These are phyloP conservation scores for Melaleuca quinquenervia DNA, from an alignment of 345 rosid genomes.

Conservation along the genomic window DNA sequence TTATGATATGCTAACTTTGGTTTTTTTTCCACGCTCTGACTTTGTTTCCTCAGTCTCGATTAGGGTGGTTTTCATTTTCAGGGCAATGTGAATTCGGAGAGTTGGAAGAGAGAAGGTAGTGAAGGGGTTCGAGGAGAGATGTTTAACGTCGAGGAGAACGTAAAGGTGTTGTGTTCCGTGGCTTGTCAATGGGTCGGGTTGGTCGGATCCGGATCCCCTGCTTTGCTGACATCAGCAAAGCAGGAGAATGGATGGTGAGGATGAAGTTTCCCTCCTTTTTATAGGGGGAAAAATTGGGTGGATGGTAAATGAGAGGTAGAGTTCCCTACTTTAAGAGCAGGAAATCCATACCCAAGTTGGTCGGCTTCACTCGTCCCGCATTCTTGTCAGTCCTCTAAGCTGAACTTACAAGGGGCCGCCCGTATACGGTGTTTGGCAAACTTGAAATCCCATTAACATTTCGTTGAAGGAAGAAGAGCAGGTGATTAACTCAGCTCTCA, in stretches of 20 bases:
- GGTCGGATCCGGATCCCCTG: too few relatives aligned
- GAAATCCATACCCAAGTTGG: too few relatives aligned
- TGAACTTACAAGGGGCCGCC: slow-evolving; percentile 48
- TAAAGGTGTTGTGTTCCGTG: slow-evolving; percentile 78
- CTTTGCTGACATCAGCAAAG: too few relatives aligned
- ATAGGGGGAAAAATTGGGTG: too few relatives aligned
- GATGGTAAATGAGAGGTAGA: too few relatives aligned
- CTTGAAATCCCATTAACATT: slow-evolving; percentile 64
- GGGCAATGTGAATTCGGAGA: background rate
- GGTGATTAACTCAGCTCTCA: slow-evolving; percentile 64
- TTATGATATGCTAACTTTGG: background rate
- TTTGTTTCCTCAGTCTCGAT: background rate
- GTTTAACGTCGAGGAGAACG: slow-evolving; percentile 67
- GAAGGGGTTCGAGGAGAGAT: slow-evolving; percentile 51
- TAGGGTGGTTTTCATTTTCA: fast-evolving
- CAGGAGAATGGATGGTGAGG: too few relatives aligned
- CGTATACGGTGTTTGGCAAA: slow-evolving; percentile 55
- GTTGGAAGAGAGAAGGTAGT: background rate
- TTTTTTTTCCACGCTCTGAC: fast-evolving
- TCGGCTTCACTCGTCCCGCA: slow-evolving; percentile 22
- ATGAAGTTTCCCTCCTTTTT: too few relatives aligned
- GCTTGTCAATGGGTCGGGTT: slow-evolving; percentile 70
- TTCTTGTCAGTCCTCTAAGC: slow-evolving; percentile 12
- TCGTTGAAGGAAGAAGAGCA: slow-evolving; percentile 64
- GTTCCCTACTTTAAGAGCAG: too few relatives aligned